Evolutionary conservation across 345 rosid species (phyloP).

Genomic region (Alliaria petiolata): DNA sequence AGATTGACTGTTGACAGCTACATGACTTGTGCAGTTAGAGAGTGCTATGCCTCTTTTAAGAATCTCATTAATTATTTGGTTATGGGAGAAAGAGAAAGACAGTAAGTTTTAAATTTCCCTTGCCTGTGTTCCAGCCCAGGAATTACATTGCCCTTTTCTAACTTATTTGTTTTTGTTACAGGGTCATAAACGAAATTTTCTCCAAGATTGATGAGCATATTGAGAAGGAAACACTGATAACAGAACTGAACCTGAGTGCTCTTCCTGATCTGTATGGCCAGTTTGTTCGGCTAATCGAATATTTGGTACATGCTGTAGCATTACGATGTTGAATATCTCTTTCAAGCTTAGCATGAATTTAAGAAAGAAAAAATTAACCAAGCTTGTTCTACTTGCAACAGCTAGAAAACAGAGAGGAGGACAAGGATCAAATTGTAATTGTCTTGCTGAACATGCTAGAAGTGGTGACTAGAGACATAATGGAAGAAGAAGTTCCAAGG

Average conservation of each 20-base stretch:
- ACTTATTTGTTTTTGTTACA: constrained; percentile 30
- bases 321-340: constrained; percentile 2
- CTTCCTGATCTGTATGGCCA: constrained; percentile 73
- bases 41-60: constrained; percentile 54
- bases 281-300: constrained; percentile 63
- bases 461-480: constrained; percentile 54
- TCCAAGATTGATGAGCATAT: constrained; percentile 47
- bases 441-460: constrained; percentile 55
- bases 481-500: constrained; percentile 53
- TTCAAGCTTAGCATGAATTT: background rate
- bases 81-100: constrained; percentile 40
- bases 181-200: constrained; percentile 59
- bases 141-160: background rate
- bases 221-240: constrained; percentile 31
- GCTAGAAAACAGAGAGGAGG: constrained; percentile 40
- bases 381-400: constrained; percentile 22
- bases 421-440: constrained; percentile 49
- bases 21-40: constrained; percentile 52
- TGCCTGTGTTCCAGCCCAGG: background rate
- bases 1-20: constrained; percentile 43
- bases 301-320: constrained; percentile 48
- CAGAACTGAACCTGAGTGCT: constrained; percentile 62
- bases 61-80: constrained; percentile 45
- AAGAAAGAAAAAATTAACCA: constrained; percentile 10
- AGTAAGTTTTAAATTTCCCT: constrained; percentile 41